phyloP scores from a whole-genome alignment of 805 yeast species.

The Starmerella gropengiesseri region DNA sequence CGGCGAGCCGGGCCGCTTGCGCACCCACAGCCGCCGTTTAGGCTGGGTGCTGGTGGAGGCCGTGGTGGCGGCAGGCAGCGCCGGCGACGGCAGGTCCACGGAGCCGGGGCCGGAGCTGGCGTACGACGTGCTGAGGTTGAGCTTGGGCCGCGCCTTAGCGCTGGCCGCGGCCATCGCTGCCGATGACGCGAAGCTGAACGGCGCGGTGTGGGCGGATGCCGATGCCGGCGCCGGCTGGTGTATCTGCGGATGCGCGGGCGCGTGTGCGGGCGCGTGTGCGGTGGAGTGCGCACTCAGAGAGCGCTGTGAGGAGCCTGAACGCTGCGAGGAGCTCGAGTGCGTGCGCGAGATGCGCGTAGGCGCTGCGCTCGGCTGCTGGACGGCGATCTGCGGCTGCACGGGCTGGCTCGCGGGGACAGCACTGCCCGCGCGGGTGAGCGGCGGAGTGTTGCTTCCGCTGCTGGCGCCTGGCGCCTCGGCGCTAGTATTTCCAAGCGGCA shows the following conservation, averaged over 20 bases:
- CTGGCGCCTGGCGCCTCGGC: no score
- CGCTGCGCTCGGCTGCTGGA: not conserved
- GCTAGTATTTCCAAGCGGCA: no score
- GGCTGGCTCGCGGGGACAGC: no score
- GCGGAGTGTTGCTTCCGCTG: no score
- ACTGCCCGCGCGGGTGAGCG: no score
- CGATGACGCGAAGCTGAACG: not conserved
- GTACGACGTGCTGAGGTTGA: conserved; percentile 5
- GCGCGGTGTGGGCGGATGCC: not conserved
- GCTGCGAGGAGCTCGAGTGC: not conserved
- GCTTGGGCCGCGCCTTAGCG: conserved; percentile 3
- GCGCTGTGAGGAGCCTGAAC: not conserved
- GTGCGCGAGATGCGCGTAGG: no score
- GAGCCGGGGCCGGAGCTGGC: not conserved
- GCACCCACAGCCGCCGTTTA: conserved; percentile 20
- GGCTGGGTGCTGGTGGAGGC: no score
- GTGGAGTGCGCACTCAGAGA: not conserved
- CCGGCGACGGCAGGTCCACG: conserved; percentile 10
- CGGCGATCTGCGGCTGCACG: not conserved
- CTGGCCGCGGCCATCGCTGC: conserved; percentile 4
- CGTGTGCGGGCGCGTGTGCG: no score
- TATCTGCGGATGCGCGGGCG: not conserved
- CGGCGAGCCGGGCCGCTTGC: conserved; percentile 26
- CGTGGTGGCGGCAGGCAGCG: no score
- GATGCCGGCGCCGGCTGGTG: not conserved